Evolutionary conservation across 2,329 filamentous ascomycete genomes (phyloP).

Genomic region (Hypoxylon sp.): DNA sequence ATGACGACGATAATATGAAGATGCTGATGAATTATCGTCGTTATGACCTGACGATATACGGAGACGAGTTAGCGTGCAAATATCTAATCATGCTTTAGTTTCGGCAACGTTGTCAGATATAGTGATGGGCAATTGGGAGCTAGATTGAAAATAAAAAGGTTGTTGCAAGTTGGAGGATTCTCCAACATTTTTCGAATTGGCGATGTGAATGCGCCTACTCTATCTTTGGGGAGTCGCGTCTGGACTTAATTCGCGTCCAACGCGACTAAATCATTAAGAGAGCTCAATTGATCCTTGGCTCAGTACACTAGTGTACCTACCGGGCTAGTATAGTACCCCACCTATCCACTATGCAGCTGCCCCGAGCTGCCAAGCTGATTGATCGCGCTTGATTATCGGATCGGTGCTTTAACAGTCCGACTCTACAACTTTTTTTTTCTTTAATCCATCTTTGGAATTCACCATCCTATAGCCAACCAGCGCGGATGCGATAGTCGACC

Average conservation of each 20-base stretch:
- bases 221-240: constrained; percentile 35
- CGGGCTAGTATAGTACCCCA: constrained; percentile 4
- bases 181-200: constrained; percentile 1
- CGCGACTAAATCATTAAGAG: constrained; percentile 41
- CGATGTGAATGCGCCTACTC: constrained; percentile 11
- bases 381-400: constrained; percentile 13
- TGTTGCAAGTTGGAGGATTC: background rate
- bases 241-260: constrained; percentile 33
- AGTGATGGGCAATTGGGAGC: background rate
- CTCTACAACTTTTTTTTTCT: constrained; percentile 50
- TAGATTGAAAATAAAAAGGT: background rate
- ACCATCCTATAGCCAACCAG: constrained; percentile 5
- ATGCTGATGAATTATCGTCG: constrained; percentile 34
- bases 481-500: constrained; percentile 7
- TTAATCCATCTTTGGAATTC: background rate
- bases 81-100: constrained; percentile 12
- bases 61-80: constrained; percentile 1
- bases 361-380: background rate
- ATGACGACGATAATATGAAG: constrained; percentile 60
- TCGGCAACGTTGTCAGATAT: background rate
- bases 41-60: constrained; percentile 1
- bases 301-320: constrained; percentile 5
- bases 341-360: constrained; percentile 12
- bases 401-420: constrained; percentile 45
- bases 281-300: constrained; percentile 13